phyloP scores from a whole-genome alignment of 2,329 filamentous ascomycete genomes.

The Phaeoacremonium minimum region DNA sequence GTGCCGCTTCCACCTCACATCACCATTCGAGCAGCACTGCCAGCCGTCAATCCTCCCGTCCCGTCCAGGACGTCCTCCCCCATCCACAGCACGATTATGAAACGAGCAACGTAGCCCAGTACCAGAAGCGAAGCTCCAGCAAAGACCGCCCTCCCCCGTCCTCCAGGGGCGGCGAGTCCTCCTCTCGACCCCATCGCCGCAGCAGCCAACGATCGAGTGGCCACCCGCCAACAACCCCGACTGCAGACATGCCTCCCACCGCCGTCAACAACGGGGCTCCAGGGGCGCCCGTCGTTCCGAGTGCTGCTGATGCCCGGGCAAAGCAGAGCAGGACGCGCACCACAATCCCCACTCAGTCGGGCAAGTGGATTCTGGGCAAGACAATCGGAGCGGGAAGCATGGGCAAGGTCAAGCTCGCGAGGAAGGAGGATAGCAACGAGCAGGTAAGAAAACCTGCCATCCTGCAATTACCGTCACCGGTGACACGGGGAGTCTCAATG shows the following conservation, averaged over 20 bases:
- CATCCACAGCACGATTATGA: constrained; percentile 65
- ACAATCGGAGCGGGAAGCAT: constrained; percentile 97
- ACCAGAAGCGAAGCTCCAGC: constrained; percentile 61
- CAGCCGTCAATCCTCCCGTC: constrained; percentile 33
- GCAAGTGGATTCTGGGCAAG: constrained; percentile 93
- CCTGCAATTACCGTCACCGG: background rate
- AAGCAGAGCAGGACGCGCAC: constrained; percentile 62
- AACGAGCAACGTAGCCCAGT: constrained; percentile 59
- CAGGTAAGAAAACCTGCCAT: constrained; percentile 56
- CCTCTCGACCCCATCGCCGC: constrained; percentile 41
- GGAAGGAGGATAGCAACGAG: constrained; percentile 84
- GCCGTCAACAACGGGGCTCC: constrained; percentile 46
- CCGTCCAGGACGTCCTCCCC: constrained; percentile 36
- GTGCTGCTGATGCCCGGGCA: constrained; percentile 40
- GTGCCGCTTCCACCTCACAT: constrained; percentile 17
- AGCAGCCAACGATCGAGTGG: constrained; percentile 45
- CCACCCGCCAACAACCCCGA: constrained; percentile 15
- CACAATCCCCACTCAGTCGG: constrained; percentile 83
- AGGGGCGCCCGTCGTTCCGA: constrained; percentile 44
- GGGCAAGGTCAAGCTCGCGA: constrained; percentile 96
- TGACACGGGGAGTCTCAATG: constrained; percentile 3
- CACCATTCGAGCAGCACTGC: constrained; percentile 12
- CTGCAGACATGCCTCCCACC: constrained; percentile 21
- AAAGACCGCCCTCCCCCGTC: constrained; percentile 29
- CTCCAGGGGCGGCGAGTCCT: constrained; percentile 49